Evolutionary conservation across 352 stramenopile genomes (phyloP).

Genomic region (Phytophthora europaea): DNA sequence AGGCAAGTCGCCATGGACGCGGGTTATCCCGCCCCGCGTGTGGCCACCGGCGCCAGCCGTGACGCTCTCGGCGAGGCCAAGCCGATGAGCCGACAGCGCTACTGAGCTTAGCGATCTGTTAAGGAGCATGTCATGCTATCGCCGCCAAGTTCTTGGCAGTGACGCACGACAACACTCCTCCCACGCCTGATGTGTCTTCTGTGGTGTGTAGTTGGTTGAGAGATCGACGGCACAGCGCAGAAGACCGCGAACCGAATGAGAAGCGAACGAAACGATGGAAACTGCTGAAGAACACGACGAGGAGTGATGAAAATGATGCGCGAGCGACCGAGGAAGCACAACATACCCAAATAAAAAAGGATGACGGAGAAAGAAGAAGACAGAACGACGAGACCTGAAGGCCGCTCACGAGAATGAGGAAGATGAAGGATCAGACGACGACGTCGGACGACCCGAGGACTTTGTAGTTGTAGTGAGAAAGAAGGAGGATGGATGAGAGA

Average conservation of each 20-base stretch:
- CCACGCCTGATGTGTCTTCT: constrained; percentile 30
- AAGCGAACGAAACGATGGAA: constrained; percentile 41
- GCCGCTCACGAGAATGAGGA: constrained; percentile 38
- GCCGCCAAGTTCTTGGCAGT: constrained; percentile 32
- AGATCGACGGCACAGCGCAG: constrained; percentile 22
- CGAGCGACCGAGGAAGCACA: constrained; percentile 34
- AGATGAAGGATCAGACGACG: constrained; percentile 45
- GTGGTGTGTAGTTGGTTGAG: constrained; percentile 23
- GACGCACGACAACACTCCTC: constrained; percentile 14
- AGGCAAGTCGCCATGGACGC: constrained; percentile 59
- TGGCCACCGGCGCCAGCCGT: constrained; percentile 70
- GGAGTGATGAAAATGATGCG: constrained; percentile 37
- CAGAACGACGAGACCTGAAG: constrained; percentile 43
- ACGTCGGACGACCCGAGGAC: constrained; percentile 42
- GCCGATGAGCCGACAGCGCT: constrained; percentile 81
- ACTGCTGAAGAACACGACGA: constrained; percentile 43
- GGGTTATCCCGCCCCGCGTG: constrained; percentile 68
- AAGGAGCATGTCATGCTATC: constrained; percentile 24
- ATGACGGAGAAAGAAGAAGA: constrained; percentile 25
- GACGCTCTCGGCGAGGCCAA: constrained; percentile 72
- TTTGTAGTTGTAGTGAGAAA: constrained; percentile 60
- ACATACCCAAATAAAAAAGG: constrained; percentile 36
- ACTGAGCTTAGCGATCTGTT: constrained; percentile 48
- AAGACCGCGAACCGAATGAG: constrained; percentile 34
- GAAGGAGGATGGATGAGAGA: constrained; percentile 29